Conservation (phyloP, 2,329 filamentous ascomycete genomes). For the Onygena corvina region DNA sequence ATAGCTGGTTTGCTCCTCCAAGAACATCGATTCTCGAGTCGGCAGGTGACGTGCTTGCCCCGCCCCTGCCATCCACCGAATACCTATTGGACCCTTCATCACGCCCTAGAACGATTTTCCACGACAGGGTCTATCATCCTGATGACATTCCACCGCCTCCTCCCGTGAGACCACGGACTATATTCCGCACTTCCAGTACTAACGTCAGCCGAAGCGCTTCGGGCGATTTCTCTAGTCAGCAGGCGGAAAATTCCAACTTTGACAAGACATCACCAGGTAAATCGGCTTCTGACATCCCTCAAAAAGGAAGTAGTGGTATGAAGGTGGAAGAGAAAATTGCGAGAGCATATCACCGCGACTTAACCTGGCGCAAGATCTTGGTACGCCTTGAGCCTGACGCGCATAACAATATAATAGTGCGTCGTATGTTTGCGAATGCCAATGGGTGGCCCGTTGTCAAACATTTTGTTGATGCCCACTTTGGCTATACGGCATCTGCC, state of each 20-base stretch:
- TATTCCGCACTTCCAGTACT: slow-evolving; percentile 22
- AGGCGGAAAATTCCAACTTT: slow-evolving; percentile 4
- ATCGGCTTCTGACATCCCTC: slow-evolving; percentile 7
- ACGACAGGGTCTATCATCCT: slow-evolving; percentile 90
- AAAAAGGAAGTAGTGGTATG: slow-evolving; percentile 41
- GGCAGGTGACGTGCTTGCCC: slow-evolving; percentile 81
- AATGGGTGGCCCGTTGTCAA: slow-evolving; percentile 96
- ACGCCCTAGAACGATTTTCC: slow-evolving; percentile 82
- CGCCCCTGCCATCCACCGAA: slow-evolving; percentile 66
- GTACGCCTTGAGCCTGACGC: slow-evolving; percentile 93
- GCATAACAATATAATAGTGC: slow-evolving; percentile 96
- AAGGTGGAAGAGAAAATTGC: slow-evolving; percentile 97
- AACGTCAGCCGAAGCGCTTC: slow-evolving; percentile 10
- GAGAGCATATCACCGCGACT: slow-evolving; percentile 77
- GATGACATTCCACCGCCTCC: slow-evolving; percentile 80
- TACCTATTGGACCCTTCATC: slow-evolving; percentile 75
- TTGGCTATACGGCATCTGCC: slow-evolving; percentile 60
- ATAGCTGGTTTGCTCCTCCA: slow-evolving; percentile 57
- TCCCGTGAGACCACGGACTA: slow-evolving; percentile 31
- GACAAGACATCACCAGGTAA: slow-evolving; percentile 3
- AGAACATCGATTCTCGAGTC: slow-evolving; percentile 91
- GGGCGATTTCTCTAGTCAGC: not conserved
- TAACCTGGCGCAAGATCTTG: slow-evolving; percentile 93
- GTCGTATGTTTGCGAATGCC: slow-evolving; percentile 91
- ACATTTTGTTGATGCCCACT: slow-evolving; percentile 89